A percentile compares a stretch with the other conserved stretches of the same genome.
These are phyloP conservation scores for Ceratocystis colombiana DNA, from an alignment of 2,329 filamentous ascomycete genomes.

Conservation along the genomic window DNA sequence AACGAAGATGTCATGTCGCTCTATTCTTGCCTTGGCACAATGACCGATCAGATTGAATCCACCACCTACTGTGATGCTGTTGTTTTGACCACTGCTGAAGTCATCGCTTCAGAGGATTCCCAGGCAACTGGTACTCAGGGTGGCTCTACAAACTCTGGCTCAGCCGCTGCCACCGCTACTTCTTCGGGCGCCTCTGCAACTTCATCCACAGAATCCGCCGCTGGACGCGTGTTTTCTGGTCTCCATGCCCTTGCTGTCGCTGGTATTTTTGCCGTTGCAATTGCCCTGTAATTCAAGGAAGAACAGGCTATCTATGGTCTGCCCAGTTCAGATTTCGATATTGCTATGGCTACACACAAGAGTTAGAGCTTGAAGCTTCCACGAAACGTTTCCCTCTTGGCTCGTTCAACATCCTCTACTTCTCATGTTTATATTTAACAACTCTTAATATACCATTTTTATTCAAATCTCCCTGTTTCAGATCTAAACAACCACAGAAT, in stretches of 20 bases:
- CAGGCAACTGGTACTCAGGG: background rate
- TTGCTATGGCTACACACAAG: background rate
- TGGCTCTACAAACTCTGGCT: background rate
- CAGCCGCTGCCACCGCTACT: background rate
- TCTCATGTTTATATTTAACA: background rate
- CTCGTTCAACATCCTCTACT: background rate
- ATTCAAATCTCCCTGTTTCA: background rate
- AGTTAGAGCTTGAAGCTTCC: conserved; percentile 1
- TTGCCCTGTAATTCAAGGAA: background rate
- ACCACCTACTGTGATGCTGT: conserved; percentile 3
- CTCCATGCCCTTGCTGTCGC: conserved; percentile 6
- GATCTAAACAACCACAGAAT: background rate
- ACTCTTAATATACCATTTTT: conserved; percentile 5
- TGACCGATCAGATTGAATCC: background rate
- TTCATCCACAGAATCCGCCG: background rate
- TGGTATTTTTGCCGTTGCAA: conserved; percentile 15
- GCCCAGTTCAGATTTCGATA: background rate
- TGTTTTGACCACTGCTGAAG: background rate
- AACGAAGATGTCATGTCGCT: background rate
- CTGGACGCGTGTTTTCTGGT: conserved; percentile 8
- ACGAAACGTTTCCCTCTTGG: background rate
- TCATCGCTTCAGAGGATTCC: background rate
- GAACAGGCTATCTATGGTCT: background rate
- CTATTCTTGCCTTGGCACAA: conserved; percentile 2
- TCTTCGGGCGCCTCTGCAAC: background rate